Percentiles rank a stretch among this genome's conserved stretches.
These are phyloP conservation scores for Cocos nucifera DNA, from an alignment of 176 grass and related monocot genomes.

Conservation along the genomic window DNA sequence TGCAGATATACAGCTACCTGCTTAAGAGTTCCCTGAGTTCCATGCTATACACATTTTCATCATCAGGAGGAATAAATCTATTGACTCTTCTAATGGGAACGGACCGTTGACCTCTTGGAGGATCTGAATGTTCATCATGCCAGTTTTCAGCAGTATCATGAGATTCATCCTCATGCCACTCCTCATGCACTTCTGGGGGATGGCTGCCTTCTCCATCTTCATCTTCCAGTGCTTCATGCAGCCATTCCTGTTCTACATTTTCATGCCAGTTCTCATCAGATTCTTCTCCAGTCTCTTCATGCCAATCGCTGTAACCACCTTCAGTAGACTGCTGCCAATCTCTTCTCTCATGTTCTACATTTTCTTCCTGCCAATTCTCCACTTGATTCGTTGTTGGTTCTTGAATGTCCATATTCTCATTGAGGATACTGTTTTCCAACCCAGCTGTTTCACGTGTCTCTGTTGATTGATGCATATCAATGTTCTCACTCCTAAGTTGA, in stretches of 20 bases:
- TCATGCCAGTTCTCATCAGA: slow-evolving; percentile 46
- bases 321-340: slow-evolving; percentile 24
- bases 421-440: slow-evolving; percentile 28
- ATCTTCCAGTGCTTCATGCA: slow-evolving; percentile 26
- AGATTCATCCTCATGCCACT: slow-evolving; percentile 61
- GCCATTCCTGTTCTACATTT: slow-evolving; percentile 31
- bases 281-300: slow-evolving; percentile 40
- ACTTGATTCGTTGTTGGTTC: slow-evolving; percentile 27
- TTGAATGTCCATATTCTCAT: slow-evolving; percentile 22
- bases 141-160: slow-evolving; percentile 48
- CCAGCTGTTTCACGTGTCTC: slow-evolving; percentile 23
- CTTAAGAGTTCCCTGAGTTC: slow-evolving; percentile 82
- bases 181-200: slow-evolving; percentile 44
- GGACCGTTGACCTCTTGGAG: slow-evolving; percentile 37
- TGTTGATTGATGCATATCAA: slow-evolving; percentile 22
- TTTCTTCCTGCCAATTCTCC: slow-evolving; percentile 30
- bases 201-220: slow-evolving; percentile 35
- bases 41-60: slow-evolving; percentile 75
- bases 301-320: slow-evolving; percentile 16
- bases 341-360: slow-evolving; percentile 29
- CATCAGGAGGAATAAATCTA: slow-evolving; percentile 55
- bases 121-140: slow-evolving; percentile 47
- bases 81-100: slow-evolving; percentile 53
- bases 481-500: slow-evolving; percentile 25
- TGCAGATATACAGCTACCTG: slow-evolving; percentile 45